Conservation (phyloP, 208 protist species). For the Jaenimonas drosophilae region DNA sequence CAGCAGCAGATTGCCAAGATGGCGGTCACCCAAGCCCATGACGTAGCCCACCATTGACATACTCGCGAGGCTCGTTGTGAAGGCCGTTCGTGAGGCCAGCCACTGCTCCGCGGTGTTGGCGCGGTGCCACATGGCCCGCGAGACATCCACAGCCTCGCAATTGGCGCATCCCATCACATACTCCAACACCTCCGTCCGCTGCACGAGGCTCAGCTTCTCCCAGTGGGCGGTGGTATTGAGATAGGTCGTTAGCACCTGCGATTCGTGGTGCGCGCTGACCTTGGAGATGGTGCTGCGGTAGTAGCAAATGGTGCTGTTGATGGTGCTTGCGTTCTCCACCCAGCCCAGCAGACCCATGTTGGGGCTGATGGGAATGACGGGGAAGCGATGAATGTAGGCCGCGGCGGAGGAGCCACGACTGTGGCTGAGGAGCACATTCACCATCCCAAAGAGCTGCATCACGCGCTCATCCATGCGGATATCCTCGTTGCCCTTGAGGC, state of each 20-base stretch:
- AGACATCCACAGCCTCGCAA: constrained; percentile 76
- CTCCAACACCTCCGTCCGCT: constrained; percentile 95
- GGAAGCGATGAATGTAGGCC: constrained; percentile 94
- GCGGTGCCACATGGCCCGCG: constrained; percentile 95
- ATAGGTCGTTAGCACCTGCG: constrained; percentile 59
- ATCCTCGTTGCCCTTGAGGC: constrained; percentile 98
- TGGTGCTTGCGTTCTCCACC: constrained; percentile 97
- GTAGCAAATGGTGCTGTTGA: constrained; percentile 97
- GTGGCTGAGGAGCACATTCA: constrained; percentile 98
- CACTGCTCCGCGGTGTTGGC: constrained; percentile 97
- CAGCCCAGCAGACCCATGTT: constrained; percentile 99
- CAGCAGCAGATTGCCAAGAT: constrained; percentile 99
- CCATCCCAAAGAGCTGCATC: constrained; percentile 99
- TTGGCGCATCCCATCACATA: constrained; percentile 96
- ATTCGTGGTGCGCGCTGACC: constrained; percentile 81
- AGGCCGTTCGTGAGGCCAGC: constrained; percentile 97
- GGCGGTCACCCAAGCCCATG: constrained; percentile 97
- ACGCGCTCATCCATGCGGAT: constrained; percentile 99
- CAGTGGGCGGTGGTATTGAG: constrained; percentile 87
- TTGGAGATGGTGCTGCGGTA: constrained; percentile 91
- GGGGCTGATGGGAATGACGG: constrained; percentile 98
- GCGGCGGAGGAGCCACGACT: constrained; percentile 72
- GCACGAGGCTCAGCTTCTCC: constrained; percentile 89
- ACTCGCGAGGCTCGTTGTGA: constrained; percentile 97
- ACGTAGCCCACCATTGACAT: constrained; percentile 98